Evolutionary conservation across 768 basidiomycete species (phyloP), one percentile per base, ranked within the genome.

Genomic region (Russula brevipes): DNA sequence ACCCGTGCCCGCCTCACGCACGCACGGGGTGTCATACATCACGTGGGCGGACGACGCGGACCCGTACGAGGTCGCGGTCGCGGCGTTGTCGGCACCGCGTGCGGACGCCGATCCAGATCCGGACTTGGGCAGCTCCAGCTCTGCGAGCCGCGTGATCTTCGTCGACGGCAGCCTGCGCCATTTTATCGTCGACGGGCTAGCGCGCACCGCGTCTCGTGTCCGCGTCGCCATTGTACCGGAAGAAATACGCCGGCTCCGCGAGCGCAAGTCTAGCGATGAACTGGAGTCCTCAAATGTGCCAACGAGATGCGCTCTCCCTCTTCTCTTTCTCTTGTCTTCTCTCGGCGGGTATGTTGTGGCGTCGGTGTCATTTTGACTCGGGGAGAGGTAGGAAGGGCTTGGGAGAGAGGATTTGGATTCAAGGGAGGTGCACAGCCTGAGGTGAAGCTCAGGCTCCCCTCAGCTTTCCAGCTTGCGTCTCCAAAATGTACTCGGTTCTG

Each of bases 221-320:
- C 65, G 58, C 3, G 78, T 88, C 3, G 64, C 73, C n/a, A 78
- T 77, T 19, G 85, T 86, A 0, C 83, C 85, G 3, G 66, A 72
- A 3, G 79, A 80, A 54, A 78, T 93, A 36, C 79, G 76, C n/a
- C 75, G 77, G 45, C 71, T 94, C 30, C 79, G 91, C 30, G 88
- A 94, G 72, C 80, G 86, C 64, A 94, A 94, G 72, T 89, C 87
- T 12, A 66, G 70, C 9, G 77, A 85, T 51, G 92, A 94, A 70
- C 75, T 92, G 12, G 81, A 81, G 78, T 94, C 54, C 71, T 96
- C 70, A 83, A 79, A 67, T 94, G 89, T 70, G 89, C 78, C 1
- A 93, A 92, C 70, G 88, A 93, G 80, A 90, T 92, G 53, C 24
- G 3, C 33, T 14, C 46, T 42, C 42, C 19, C 17, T 30, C n/a